These are phyloP conservation scores for Trichoderma lentiforme DNA, from an alignment of 2,329 filamentous ascomycete species.

Conservation along the genomic window DNA sequence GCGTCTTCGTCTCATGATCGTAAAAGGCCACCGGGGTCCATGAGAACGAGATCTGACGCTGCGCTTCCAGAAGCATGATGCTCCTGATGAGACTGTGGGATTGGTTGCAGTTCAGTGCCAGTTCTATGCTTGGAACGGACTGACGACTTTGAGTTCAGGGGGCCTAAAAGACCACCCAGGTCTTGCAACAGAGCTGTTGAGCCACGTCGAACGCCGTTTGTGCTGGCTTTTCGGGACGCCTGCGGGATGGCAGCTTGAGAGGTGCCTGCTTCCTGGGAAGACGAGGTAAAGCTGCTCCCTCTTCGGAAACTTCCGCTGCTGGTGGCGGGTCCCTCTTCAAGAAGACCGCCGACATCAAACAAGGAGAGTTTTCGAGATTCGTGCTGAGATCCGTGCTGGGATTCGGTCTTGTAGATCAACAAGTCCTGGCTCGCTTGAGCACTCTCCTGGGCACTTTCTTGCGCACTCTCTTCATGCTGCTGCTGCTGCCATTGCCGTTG, in stretches of 20 bases:
- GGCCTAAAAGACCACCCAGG: slow-evolving; percentile 52
- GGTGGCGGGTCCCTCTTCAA: slow-evolving; percentile 47
- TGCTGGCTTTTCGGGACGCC: slow-evolving; percentile 44
- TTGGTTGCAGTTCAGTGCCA: slow-evolving; percentile 46
- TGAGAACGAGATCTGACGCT: slow-evolving; percentile 34
- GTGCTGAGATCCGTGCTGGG: slow-evolving; percentile 19
- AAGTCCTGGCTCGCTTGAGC: slow-evolving; percentile 45
- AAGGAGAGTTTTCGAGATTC: slow-evolving; percentile 60
- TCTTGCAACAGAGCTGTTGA: slow-evolving; percentile 59
- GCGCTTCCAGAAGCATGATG: slow-evolving; percentile 31
- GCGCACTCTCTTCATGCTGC: slow-evolving; percentile 24
- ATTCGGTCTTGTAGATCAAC: slow-evolving; percentile 28
- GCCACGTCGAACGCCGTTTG: slow-evolving; percentile 48
- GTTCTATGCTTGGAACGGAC: slow-evolving; percentile 29
- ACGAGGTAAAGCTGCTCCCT: slow-evolving; percentile 41
- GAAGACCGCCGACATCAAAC: slow-evolving; percentile 77
- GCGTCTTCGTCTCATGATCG: slow-evolving; percentile 25
- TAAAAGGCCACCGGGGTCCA: slow-evolving; percentile 41
- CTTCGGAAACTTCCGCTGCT: slow-evolving; percentile 35
- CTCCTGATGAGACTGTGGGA: slow-evolving; percentile 41
- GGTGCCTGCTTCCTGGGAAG: slow-evolving; percentile 38
- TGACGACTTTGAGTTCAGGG: slow-evolving; percentile 41
- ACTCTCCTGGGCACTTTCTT: not conserved
- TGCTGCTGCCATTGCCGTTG: slow-evolving; percentile 39
- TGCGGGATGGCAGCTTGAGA: slow-evolving; percentile 36